Conservation (phyloP, 495 filamentous ascomycete genomes). For the Penicillium maclennaniae region DNA sequence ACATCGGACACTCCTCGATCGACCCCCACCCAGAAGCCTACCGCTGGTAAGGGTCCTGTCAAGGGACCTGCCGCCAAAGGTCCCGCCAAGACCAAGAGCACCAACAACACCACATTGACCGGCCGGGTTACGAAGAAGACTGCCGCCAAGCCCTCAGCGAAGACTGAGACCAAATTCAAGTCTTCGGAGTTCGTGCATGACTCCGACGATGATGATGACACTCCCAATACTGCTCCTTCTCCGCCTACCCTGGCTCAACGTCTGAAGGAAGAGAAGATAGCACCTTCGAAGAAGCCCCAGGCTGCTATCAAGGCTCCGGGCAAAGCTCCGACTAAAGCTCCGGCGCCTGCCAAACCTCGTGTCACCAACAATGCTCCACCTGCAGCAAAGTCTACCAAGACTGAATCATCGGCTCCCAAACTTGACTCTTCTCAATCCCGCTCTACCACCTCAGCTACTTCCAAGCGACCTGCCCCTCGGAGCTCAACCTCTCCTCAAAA, state of each 20-base stretch:
- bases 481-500: constrained; percentile 58
- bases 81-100: constrained; percentile 50
- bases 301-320: neutral
- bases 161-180: constrained; percentile 51
- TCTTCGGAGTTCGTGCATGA: constrained; percentile 74
- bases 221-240: constrained; percentile 36
- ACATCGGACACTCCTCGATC: constrained; percentile 53
- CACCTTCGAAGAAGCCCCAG: constrained; percentile 9
- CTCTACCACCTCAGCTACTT: constrained; percentile 13
- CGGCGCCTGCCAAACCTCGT: constrained; percentile 14
- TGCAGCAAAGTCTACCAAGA: constrained; percentile 20
- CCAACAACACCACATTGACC: constrained; percentile 46
- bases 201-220: constrained; percentile 67
- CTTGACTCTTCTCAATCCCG: constrained; percentile 20
- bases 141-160: constrained; percentile 42
- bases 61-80: constrained; percentile 64
- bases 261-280: constrained; percentile 13
- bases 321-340: neutral
- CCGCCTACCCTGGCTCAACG: constrained; percentile 15
- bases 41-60: constrained; percentile 55
- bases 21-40: constrained; percentile 55
- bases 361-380: constrained; percentile 10
- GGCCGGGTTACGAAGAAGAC: constrained; percentile 51
- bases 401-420: constrained; percentile 18
- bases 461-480: constrained; percentile 40